phyloP scores from a whole-genome alignment of 2,329 filamentous ascomycete species.

The Gyromitra esculenta region DNA sequence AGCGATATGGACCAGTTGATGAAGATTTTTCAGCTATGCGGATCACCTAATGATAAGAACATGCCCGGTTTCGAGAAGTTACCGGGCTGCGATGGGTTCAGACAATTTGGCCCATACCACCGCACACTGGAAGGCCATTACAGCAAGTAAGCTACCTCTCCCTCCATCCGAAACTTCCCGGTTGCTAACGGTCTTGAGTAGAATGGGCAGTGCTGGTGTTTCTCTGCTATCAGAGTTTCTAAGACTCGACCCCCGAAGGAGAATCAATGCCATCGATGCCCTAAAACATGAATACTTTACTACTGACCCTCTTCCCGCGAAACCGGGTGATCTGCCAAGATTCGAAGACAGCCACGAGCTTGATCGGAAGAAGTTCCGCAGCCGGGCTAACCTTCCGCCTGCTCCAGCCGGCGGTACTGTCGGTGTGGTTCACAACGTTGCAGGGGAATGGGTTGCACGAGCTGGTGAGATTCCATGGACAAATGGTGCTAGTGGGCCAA shows the following conservation, averaged over 20 bases:
- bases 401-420: conserved; percentile 92
- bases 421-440: conserved; percentile 74
- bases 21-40: conserved; percentile 91
- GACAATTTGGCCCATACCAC: conserved; percentile 68
- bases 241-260: conserved; percentile 84
- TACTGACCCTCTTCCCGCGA: conserved; percentile 78
- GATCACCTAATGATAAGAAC: conserved; percentile 84
- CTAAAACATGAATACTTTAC: conserved; percentile 92
- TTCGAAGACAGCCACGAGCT: conserved; percentile 97
- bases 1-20: conserved; percentile 90
- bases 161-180: neutral
- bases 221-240: conserved; percentile 83
- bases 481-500: conserved; percentile 49
- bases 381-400: conserved; percentile 83
- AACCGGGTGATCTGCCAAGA: conserved; percentile 83
- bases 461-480: conserved; percentile 64
- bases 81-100: conserved; percentile 80
- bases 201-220: conserved; percentile 73
- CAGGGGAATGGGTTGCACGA: conserved; percentile 65
- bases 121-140: conserved; percentile 79
- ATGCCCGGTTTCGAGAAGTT: conserved; percentile 92
- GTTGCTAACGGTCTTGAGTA: conserved; percentile 54
- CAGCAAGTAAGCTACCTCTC: conserved; percentile 68
- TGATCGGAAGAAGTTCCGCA: conserved; percentile 84
- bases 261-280: conserved; percentile 93